phyloP scores from a whole-genome alignment of 2,329 filamentous ascomycete genomes.

The Lasiodiplodia hormozganensis region DNA sequence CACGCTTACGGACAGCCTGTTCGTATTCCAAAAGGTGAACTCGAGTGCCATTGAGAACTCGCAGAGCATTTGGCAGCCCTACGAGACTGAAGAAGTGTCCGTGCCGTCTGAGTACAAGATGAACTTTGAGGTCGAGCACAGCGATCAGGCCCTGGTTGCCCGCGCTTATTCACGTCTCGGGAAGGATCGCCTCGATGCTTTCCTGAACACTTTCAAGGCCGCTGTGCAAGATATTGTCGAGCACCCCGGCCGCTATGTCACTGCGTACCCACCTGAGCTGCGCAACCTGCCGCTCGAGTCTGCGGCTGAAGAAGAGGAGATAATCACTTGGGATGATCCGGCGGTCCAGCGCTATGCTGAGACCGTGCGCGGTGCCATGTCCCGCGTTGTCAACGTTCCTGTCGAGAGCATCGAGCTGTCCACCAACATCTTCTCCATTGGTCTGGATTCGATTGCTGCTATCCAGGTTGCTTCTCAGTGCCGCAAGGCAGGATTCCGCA shows the following conservation, averaged over 20 bases:
- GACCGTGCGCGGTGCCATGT: conserved; percentile 24
- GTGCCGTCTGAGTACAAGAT: conserved; percentile 28
- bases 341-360: conserved; percentile 28
- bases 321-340: conserved; percentile 25
- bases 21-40: conserved; percentile 27
- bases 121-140: conserved; percentile 29
- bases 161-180: conserved; percentile 21
- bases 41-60: conserved; percentile 15
- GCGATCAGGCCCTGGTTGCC: conserved; percentile 8
- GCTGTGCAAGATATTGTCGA: conserved; percentile 28
- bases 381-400: conserved; percentile 16
- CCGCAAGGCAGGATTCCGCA: conserved; percentile 22
- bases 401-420: conserved; percentile 26
- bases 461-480: conserved; percentile 27
- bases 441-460: conserved; percentile 29
- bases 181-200: conserved; percentile 26
- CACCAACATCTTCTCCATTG: conserved; percentile 30
- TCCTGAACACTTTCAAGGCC: conserved; percentile 15
- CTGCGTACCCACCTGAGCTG: conserved; percentile 16
- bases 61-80: conserved; percentile 25
- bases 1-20: conserved; percentile 26
- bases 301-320: neutral
- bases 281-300: conserved; percentile 20
- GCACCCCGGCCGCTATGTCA: conserved; percentile 25
- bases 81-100: conserved; percentile 26